phyloP scores from a whole-genome alignment of 176 grass and related monocot species.

The sorghum (Sorghum bicolor) region DNA sequence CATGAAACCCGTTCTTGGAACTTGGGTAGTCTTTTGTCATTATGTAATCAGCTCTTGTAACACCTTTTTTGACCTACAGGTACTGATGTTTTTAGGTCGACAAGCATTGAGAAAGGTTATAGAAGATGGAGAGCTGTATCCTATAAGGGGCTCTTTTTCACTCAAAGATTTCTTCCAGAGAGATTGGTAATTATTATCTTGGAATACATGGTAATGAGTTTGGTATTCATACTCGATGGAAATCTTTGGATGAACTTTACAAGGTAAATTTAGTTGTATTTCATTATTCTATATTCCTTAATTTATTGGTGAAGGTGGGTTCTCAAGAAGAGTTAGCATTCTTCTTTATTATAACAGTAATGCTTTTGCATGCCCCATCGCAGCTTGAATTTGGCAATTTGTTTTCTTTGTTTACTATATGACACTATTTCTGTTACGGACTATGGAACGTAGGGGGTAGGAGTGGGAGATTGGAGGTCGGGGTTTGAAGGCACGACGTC shows the following conservation, averaged over 20 bases:
- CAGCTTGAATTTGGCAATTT: not conserved
- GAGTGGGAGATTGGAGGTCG: too few species aligned
- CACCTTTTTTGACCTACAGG: slow-evolving; percentile 47
- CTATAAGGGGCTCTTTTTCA: slow-evolving; percentile 78
- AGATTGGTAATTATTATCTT: slow-evolving; percentile 84
- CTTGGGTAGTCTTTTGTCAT: not conserved
- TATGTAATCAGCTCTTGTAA: not conserved
- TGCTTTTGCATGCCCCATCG: slow-evolving; percentile 4
- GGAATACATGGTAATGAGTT: slow-evolving; percentile 51
- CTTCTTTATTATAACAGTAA: slow-evolving; percentile 3
- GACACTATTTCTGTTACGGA: too few species aligned
- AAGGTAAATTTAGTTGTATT: slow-evolving; percentile 47
- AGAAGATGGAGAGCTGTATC: slow-evolving; percentile 79
- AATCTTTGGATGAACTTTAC: slow-evolving; percentile 72
- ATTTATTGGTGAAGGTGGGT: not conserved
- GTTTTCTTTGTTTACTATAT: not conserved
- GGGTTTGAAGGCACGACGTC: too few species aligned
- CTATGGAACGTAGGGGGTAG: too few species aligned
- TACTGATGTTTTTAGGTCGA: slow-evolving; percentile 83
- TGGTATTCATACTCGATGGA: slow-evolving; percentile 82
- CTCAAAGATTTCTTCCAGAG: slow-evolving; percentile 74
- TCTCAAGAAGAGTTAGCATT: not conserved
- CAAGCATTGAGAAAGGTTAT: slow-evolving; percentile 74
- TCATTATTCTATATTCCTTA: not conserved
- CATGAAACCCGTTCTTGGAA: not conserved